Base-by-base conservation (phyloP, 768 basidiomycete species). In the Candolleomyces aberdarensis region DNA sequence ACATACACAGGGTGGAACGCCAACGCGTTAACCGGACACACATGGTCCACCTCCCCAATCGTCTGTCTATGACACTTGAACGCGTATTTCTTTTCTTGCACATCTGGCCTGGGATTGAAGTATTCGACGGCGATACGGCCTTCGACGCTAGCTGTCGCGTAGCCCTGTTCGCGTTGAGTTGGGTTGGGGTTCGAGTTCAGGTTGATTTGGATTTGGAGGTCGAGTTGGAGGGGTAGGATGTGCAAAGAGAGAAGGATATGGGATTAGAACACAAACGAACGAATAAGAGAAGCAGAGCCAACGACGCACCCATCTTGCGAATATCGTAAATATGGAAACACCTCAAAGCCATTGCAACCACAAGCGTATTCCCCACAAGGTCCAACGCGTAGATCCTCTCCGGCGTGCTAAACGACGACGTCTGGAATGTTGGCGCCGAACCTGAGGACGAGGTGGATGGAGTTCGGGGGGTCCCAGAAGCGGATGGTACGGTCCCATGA, bases 101-200 rank as follows among this genome's bases (percentile, higher is more conserved):
- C 80, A 26, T 85, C 84, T 0, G 87, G 81, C 3, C 84, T 84
- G 1, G 92, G 86, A 64, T 98, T 93, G 66, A 97, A 96, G 72
- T 96, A 99, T 72, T 99, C 97, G 31, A 98, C 95, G 0, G 96
- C 94, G 60, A 98, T 97, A 22, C 97, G 84, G 1, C 97, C 97
- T 68, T 99, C 97, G 14, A 96, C 94, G 0, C 93, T 95, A 0
- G 90, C 92, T 0, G 89, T 93, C 11, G 95, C 95, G 73, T 93
- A 99, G 11, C 96, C 95, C 76, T 94, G 85, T 76, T 98, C 97
- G 63, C 97, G 76, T 71, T 86, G n/a, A n/a, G 82, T 69, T 95
- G 92, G 15, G 44, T n/a, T n/a, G n/a, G n/a, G n/a, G n/a, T n/a
- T n/a, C n/a, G n/a, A n/a, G n/a, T n/a, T n/a, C n/a, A n/a, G n/a